Evolutionary conservation across 805 yeast genomes (phyloP), one percentile per base, ranked within the genome.

Genomic region (Yarrowia hollandica): DNA sequence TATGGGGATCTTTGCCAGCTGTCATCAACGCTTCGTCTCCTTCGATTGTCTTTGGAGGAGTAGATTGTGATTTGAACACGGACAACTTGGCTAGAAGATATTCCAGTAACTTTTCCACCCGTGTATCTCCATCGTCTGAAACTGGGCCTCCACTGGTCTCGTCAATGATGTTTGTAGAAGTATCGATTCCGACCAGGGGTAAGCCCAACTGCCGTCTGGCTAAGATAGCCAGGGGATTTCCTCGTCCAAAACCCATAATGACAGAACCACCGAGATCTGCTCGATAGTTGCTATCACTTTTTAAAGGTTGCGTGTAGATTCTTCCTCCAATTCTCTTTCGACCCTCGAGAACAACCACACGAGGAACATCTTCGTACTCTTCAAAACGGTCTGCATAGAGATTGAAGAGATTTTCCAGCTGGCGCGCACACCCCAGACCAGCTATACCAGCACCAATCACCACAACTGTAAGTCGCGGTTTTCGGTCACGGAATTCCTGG

Each of bases 391-490:
- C 61, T 21, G 68, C 66, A 60, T 74, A 74, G 31, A 73, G 67
- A 22, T 67, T 64, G 41, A 73, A 64, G 19, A 75, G 94, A 72
- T 84, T 88, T 55, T 83, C 92, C 55, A 92, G 83, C 77, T 92
- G 98, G 71, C 95, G 94, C 22, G 98, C 97, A 71, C 92, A 87
- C 66, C 97, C 96, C 48, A 94, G 76, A 64, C 99, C 99, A 22
- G 99, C 96, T 60, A 96, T 85, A 52, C 99, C 99, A 6, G 98
- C 96, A 65, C 99, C 99, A 67, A 90, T 85, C 39, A 92, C 82
- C 33, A 90, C 80, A 56, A 94, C 82, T 3, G 76, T 70, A 39
- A 70, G 68, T 11, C 77, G 63, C 1, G 75, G 75, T 56, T 66
- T 63, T 58, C 69, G 68, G 11, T 63, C 67, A 7, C 63, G 69